Percentiles rank a stretch among this genome's conserved stretches.
Conservation (phyloP, 352 stramenopile genomes). For the Peronospora belbahrii region DNA sequence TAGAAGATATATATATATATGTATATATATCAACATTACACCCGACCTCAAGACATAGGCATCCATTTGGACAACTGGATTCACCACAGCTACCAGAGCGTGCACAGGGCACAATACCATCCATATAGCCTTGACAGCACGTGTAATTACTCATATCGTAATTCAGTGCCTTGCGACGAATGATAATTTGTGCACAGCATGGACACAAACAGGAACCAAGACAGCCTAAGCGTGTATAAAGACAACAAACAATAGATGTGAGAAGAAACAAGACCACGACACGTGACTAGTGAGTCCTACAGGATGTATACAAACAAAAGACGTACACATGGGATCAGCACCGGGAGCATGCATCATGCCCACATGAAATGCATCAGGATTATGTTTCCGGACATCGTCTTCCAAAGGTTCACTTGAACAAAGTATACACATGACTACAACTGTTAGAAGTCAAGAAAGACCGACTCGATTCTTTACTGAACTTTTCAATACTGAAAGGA, state of each 20-base stretch:
- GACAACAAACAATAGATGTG: no score
- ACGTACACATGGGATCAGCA: constrained; percentile 79
- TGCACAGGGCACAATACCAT: constrained; percentile 81
- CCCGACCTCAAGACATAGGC: constrained; percentile 86
- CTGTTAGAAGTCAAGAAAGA: no score
- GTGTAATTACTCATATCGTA: constrained; percentile 89
- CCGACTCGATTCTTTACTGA: background rate
- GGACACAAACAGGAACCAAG: constrained; percentile 75
- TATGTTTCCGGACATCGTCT: constrained; percentile 56
- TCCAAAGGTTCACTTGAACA: constrained; percentile 65
- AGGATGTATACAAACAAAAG: no score
- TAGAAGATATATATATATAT: background rate
- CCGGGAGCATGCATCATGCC: constrained; percentile 82
- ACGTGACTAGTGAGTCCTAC: no score
- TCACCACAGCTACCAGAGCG: constrained; percentile 84
- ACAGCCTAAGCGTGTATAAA: no score
- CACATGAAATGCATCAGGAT: constrained; percentile 75
- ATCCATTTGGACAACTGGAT: constrained; percentile 77
- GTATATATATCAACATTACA: no score
- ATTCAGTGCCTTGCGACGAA: constrained; percentile 88
- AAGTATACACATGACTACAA: constrained; percentile 44
- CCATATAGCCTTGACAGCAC: constrained; percentile 91
- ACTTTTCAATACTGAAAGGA: constrained; percentile 12
- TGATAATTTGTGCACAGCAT: constrained; percentile 86
- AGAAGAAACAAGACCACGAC: no score